A percentile compares a stretch with the other conserved stretches of the same genome.
phyloP scores from a whole-genome alignment of 1,139 yeast genomes.

The Lodderomyces oxycetoniae region DNA sequence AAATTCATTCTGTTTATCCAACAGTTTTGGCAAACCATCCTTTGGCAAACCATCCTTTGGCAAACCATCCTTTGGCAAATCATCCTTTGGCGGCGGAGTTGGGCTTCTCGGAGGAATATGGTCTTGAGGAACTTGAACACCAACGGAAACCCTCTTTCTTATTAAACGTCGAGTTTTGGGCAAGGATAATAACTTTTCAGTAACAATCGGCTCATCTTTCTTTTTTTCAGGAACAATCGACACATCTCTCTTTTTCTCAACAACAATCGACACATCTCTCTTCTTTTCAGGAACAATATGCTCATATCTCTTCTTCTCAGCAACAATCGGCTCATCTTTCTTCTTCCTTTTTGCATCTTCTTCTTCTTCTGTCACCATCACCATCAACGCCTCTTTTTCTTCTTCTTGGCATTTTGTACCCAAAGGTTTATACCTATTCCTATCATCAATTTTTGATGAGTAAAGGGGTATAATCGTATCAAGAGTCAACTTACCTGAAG shows the following conservation, averaged over 20 bases:
- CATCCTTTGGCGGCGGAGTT: constrained; percentile 13
- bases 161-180: no score
- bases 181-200: constrained; percentile 1
- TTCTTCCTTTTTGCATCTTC: not conserved
- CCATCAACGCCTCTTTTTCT: not conserved
- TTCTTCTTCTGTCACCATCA: not conserved
- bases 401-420: constrained; percentile 4
- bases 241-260: not conserved
- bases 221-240: not conserved
- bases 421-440: not conserved
- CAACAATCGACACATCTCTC: not conserved
- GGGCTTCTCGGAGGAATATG: constrained; percentile 9
- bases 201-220: constrained; percentile 3
- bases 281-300: not conserved
- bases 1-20: no score
- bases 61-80: constrained; percentile 11
- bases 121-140: constrained; percentile 12
- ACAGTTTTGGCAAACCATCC: constrained; percentile 6
- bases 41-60: constrained; percentile 9
- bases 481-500: constrained; percentile 15
- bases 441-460: constrained; percentile 11
- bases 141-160: constrained; percentile 8
- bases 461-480: constrained; percentile 16
- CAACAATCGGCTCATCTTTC: no score
- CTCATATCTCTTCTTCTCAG: not conserved